Conservation (phyloP, 345 rosid genomes). For the Gossypium sturtianum region DNA sequence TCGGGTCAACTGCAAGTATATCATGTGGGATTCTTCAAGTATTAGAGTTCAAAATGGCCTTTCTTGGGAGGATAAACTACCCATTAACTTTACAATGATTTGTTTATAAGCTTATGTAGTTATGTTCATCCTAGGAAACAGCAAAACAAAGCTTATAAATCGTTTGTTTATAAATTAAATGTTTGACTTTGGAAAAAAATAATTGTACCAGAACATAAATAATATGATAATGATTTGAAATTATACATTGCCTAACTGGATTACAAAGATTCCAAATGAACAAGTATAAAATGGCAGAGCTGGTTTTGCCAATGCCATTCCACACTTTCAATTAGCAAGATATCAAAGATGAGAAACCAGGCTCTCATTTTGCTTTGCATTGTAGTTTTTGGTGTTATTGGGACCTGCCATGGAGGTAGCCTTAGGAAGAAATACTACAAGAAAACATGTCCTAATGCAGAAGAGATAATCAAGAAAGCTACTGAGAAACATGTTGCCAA, state of each 20-base stretch:
- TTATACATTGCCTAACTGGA: constrained; percentile 8
- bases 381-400: constrained; percentile 4
- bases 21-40: too few species aligned
- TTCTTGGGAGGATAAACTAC: too few species aligned
- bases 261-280: background rate
- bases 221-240: too few species aligned
- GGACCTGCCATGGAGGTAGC: constrained; percentile 25
- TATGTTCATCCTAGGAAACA: too few species aligned
- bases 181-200: too few species aligned
- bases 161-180: too few species aligned
- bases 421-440: constrained; percentile 35
- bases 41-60: too few species aligned
- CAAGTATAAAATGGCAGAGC: constrained; percentile 19
- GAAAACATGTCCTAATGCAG: constrained; percentile 30
- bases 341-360: constrained; percentile 4
- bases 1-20: too few species aligned
- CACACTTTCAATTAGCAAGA: background rate
- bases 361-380: constrained; percentile 16
- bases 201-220: too few species aligned
- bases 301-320: constrained; percentile 2
- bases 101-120: too few species aligned
- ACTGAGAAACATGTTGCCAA: constrained; percentile 29
- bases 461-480: constrained; percentile 28
- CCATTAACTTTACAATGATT: too few species aligned
- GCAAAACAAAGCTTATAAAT: too few species aligned